Base-by-base conservation (phyloP, 1,284 basidiomycete genomes). In the Irpex sp. region DNA sequence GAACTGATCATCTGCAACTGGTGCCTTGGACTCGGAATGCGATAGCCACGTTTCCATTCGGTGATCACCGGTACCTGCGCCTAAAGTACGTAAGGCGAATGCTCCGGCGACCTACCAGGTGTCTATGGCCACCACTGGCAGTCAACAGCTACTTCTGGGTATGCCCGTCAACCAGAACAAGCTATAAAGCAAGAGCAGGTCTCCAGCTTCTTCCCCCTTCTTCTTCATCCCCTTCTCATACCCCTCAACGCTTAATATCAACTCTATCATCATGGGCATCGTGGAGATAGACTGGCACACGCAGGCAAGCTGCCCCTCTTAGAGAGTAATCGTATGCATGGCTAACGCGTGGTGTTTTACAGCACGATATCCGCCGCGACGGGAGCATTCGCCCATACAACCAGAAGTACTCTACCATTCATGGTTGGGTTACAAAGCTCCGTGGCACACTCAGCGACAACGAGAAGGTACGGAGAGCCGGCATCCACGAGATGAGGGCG, bases 351-450 rank as follows among this genome's bases (percentile, higher is more conserved):
- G 49, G 15, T 58, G 61, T 36, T 34, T 15, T 54, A 38, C 38
- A 76, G 73, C 67, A 82, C 76, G 82, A 81, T 70, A 77, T 74
- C 58, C 79, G 82, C 11, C 75, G 66, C 54, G 61, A 62, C 36
- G 66, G 65, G 31, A 58, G 56, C 11, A 62, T 58, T 48, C 63
- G 66, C 21, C 69, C 66, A 21, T 69, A 71, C 65, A 79, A 75
- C 55, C 85, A 81, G 62, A 84, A 85, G 58, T 81, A 88, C 11
- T 89, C 87, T 4, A 82, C 81, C 4, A 80, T 90, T 73, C 89
- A 91, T 69, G 89, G 89, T 59, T 91, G 89, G 88, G 78, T 92
- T 64, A 84, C 86, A n/a, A 91, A 91, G 75, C 83, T 87, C 82
- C 82, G 89, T 65, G 90, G 89, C 38, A 91, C 90, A 15, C 77